These are phyloP conservation scores for Microthlaspi erraticum DNA, from an alignment of 345 rosid genomes.

Conservation along the genomic window DNA sequence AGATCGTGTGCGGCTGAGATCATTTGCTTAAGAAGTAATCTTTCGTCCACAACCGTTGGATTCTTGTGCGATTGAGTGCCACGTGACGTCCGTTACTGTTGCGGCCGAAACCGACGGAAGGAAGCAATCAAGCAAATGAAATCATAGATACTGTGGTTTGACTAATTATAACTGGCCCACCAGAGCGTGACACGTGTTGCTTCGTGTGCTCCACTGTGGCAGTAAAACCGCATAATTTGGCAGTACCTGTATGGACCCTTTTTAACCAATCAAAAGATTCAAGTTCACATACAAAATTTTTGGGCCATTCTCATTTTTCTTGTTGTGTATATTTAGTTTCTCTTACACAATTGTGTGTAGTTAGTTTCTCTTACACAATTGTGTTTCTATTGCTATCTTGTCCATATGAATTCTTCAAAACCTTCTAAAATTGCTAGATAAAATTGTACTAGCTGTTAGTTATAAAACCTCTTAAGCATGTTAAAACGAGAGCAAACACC, in stretches of 20 bases:
- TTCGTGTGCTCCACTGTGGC: slow-evolving; percentile 26
- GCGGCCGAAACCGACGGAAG: slow-evolving; percentile 25
- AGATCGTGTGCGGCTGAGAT: slow-evolving; percentile 26
- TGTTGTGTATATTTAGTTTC: no score
- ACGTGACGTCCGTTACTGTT: slow-evolving; percentile 12
- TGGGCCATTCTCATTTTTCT: neutral
- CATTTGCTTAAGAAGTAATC: neutral
- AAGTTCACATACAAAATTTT: no score
- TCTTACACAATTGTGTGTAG: neutral
- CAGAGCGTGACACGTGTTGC: slow-evolving; percentile 40
- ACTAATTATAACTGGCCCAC: slow-evolving; percentile 4
- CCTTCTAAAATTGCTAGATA: neutral
- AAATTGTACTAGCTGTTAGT: neutral
- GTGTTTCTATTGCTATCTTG: neutral
- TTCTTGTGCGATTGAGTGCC: neutral
- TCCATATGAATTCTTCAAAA: neutral
- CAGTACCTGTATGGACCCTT: neutral
- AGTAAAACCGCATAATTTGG: slow-evolving; percentile 28
- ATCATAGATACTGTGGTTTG: slow-evolving; percentile 36
- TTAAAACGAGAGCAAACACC: neutral
- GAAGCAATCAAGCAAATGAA: slow-evolving; percentile 25
- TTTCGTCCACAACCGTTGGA: slow-evolving; percentile 29
- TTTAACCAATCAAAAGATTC: slow-evolving; percentile 16
- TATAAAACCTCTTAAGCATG: neutral
- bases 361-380: neutral